Conservation (phyloP, 2,329 filamentous ascomycete species). For the Colletotrichum spaethianum region DNA sequence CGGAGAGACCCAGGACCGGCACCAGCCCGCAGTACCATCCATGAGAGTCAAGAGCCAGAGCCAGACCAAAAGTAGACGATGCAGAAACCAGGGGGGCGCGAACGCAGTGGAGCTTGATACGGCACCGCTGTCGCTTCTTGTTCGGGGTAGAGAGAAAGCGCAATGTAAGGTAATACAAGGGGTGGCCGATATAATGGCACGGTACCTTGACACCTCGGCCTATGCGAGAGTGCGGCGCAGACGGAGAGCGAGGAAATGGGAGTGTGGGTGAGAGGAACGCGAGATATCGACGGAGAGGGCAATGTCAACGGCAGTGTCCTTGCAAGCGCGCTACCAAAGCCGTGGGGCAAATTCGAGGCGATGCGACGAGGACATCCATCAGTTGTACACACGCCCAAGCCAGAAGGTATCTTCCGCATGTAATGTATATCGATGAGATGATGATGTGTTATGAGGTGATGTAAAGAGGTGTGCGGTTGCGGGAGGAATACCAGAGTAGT, state of each 20-base stretch:
- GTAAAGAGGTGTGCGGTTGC: neutral
- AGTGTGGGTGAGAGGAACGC: neutral
- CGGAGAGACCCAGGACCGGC: constrained; percentile 3
- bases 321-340: constrained; percentile 33
- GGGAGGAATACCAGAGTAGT: neutral
- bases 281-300: constrained; percentile 25
- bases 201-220: constrained; percentile 33
- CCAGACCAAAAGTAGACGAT: constrained; percentile 20
- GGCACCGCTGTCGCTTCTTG: constrained; percentile 22
- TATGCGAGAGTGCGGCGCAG: constrained; percentile 26
- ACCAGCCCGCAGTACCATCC: neutral
- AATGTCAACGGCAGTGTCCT: constrained; percentile 35
- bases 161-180: constrained; percentile 40
- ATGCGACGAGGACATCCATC: constrained; percentile 17
- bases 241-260: neutral
- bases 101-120: constrained; percentile 35
- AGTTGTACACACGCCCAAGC: constrained; percentile 15
- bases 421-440: constrained; percentile 14
- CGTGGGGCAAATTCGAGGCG: constrained; percentile 35
- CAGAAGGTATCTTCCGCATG: neutral
- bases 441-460: neutral
- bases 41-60: constrained; percentile 9
- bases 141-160: constrained; percentile 38
- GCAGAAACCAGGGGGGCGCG: constrained; percentile 22
- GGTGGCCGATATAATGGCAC: constrained; percentile 27